Conservation (phyloP, 1,139 yeast genomes). For the Meyerozyma smithsonii region DNA sequence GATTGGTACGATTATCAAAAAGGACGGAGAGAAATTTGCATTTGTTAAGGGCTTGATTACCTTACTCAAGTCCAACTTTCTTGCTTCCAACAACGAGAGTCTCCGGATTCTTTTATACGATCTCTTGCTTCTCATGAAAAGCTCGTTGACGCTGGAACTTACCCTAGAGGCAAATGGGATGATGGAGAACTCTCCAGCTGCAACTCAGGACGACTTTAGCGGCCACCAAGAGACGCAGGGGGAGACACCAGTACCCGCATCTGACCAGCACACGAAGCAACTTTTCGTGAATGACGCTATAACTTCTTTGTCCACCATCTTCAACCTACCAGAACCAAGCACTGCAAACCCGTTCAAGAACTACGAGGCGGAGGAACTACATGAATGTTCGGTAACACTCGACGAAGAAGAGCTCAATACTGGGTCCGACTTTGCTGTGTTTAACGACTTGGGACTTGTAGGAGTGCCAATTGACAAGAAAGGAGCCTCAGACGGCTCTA, state of each 20-base stretch:
- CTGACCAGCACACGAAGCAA: background rate
- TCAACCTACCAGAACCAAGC: constrained; percentile 34
- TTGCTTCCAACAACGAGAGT: constrained; percentile 40
- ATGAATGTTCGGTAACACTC: constrained; percentile 26
- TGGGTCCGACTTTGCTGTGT: constrained; percentile 30
- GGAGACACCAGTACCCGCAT: background rate
- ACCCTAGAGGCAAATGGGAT: constrained; percentile 7
- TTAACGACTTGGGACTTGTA: constrained; percentile 26
- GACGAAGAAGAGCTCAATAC: constrained; percentile 29
- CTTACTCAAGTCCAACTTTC: constrained; percentile 39
- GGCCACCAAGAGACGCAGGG: background rate
- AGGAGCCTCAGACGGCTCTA: constrained; percentile 8
- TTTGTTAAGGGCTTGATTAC: constrained; percentile 43
- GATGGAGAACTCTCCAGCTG: constrained; percentile 3
- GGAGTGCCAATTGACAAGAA: constrained; percentile 17
- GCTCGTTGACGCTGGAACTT: constrained; percentile 22
- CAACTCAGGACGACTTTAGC: constrained; percentile 4
- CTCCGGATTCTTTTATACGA: constrained; percentile 61
- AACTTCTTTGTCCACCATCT: constrained; percentile 16
- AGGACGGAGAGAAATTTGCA: constrained; percentile 28
- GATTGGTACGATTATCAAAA: constrained; percentile 26
- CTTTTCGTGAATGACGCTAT: background rate
- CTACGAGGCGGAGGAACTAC: constrained; percentile 17
- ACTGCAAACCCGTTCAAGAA: constrained; percentile 22
- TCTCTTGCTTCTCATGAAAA: constrained; percentile 52